Evolutionary conservation across 139 green algal genomes (phyloP), one percentile per base, ranked within the genome.

Genomic region (Tetradesmus lagerheimii): DNA sequence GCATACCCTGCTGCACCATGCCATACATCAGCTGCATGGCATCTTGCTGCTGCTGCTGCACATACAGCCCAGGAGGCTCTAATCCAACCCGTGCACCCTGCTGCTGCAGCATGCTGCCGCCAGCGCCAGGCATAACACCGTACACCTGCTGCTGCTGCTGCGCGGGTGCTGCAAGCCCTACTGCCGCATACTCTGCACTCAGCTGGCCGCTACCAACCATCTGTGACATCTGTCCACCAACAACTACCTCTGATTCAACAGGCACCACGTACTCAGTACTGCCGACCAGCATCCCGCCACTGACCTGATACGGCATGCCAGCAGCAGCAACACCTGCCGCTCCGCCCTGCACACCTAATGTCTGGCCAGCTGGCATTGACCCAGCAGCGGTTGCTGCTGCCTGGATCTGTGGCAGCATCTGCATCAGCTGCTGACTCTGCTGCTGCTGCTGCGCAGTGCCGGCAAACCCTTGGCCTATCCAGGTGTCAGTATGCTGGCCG

Each of bases 361-460:
- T n/a, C 41, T 50, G 29, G 37, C 79, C 39, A 39, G n/a, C 39
- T 41, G 67, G 67, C 67, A 37, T 31, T 23, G 67, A n/a, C 18
- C 38, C 31, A 38, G 67, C 67, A 78, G 41, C 78, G 38, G 38
- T 53, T 76, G 34, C 34, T 31, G 47, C 41, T 9, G 29, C 29
- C 41, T 85, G 76, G 34, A 81, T 39, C 35, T 64, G 84, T 2
- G 27, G 37, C 66, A 75, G 85, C 62, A 53, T 34, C 39, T 83
- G 85, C n/a, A 35, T 11, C 23, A 29, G 27, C 66, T 89, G 85
- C 41, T 83, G 66, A 29, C 38, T 43, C 45, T 77, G 86, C 86
- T 90, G 86, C 86, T 85, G 74, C 86, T 85, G 74, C 43, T 85
- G 86, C n/a, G 35, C 45, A 43, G 34, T 29, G 25, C 29, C 64